Base-by-base conservation (phyloP, 2,329 filamentous ascomycete genomes). In the Arachnomyces sp. region DNA sequence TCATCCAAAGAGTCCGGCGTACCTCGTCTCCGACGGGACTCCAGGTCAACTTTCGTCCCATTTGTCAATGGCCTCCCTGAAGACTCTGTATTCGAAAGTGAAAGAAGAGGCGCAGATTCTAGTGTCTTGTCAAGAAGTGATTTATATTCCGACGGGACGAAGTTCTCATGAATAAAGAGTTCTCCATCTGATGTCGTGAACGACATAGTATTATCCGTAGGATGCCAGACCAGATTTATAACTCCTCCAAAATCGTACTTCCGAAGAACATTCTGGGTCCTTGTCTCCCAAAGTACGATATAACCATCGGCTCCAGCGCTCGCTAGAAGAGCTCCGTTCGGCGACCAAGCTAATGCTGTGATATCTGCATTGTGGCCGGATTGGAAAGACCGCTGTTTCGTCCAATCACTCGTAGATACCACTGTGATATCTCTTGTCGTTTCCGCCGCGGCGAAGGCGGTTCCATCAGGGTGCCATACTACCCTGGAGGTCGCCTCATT, bases 141-240 rank as follows among this genome's bases (percentile, higher is more conserved):
- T 21, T 62, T 55, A 44, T 75, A 63, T 28, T 75, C 73, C 17
- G 60, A 52, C 4, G 75, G 69, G 7, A 80, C 71, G 44, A 80
- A 73, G 34, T 61, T 55, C 41, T 65, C 80, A 56, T 89, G 84
- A 40, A 96, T 96, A 59, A 87, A 96, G 9, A 96, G 78, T 61
- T 95, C 88, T 46, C 93, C 92, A 43, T 95, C 86, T 1, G 82
- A 85, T 29, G 87, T 96, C 1, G 90, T 93, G 55, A 96, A 95
- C 0, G 89, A 93, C 1, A 92, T 66, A 2, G 90, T 77, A 52
- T 98, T 98, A 48, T 88, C 81, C 1, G 75, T 82, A 4, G 89
- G 89, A 55, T 98, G 92, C 90, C 92, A 98, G 21, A 79, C 76
- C 43, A 98, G 72, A 47, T 89, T 86, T 50, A 92, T 78, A 40